Base-by-base conservation (phyloP, 257 asterid species). In the Euphrasia confusa region DNA sequence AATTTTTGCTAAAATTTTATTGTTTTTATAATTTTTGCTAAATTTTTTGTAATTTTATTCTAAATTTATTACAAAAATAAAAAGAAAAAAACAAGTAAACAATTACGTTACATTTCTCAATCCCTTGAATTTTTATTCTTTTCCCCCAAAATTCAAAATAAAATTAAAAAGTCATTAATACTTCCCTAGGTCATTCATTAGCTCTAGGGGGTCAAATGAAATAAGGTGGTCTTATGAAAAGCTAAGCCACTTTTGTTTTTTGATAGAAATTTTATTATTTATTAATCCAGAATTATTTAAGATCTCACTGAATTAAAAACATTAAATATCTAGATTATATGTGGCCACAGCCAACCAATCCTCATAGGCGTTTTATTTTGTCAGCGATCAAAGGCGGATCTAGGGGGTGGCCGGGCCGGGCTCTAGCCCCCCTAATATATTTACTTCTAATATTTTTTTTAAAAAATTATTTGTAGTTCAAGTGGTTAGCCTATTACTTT, bases 331-430 rank as follows among this genome's bases (percentile, higher is more conserved):
- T 45, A 45, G 52, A 13, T 45, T 13, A 13, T 71, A 28, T 70
- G 77, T 10, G 76, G 78, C 26, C 60, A 32, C 79, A 75, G 4
- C 65, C 68, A 21, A 55, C 35, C 58, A 63, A 66, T 17, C 45
- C 11, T 32, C 65, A 61, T 60, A 49, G 21, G 50, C 68, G 8
- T 54, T 44, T 21, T 64, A 67, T 61, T 74, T 64, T 4, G 73
- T 80, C 24, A n/a, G n/a, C n/a, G n/a, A n/a, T n/a, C n/a, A n/a
- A n/a, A n/a, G n/a, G 24, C 24, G 24, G 24, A 21, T 21, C 24
- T 21, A 21, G 24, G 24, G 24, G 24, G 24, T 21, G 24, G 24
- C 24, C 24, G 24, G 24, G 24, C 24, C 24, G 24, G 24, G 24
- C 24, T 21, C 24, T 21, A 21, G 24, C 24, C 24, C 24, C 24